Conservation (phyloP, 306 rosid species). For the Quillaja saponaria region DNA sequence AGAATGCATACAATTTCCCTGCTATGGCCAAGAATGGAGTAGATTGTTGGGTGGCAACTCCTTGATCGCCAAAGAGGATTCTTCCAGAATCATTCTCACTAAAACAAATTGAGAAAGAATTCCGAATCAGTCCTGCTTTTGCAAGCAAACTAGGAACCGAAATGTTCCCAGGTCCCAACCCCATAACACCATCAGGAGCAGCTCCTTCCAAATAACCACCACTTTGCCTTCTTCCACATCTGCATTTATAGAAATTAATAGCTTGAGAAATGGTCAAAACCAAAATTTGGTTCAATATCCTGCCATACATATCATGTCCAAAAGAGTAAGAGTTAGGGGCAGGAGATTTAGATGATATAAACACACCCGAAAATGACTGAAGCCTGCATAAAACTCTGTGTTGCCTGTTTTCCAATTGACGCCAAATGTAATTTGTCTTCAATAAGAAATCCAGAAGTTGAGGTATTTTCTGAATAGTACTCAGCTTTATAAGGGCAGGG, state of each 20-base stretch:
- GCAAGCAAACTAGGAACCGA: slow-evolving; percentile 69
- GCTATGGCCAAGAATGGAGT: slow-evolving; percentile 48
- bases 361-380: slow-evolving; percentile 74
- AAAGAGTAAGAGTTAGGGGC: neutral
- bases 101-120: slow-evolving; percentile 62
- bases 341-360: neutral
- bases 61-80: slow-evolving; percentile 64
- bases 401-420: slow-evolving; percentile 39
- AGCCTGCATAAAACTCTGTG: slow-evolving; percentile 55
- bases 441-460: slow-evolving; percentile 76
- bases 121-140: slow-evolving; percentile 50
- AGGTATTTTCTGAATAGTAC: slow-evolving; percentile 56
- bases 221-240: slow-evolving; percentile 65
- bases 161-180: slow-evolving; percentile 64
- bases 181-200: slow-evolving; percentile 72
- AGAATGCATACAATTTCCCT: slow-evolving; percentile 47
- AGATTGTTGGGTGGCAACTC: slow-evolving; percentile 46
- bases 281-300: slow-evolving; percentile 9
- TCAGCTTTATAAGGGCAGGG: slow-evolving; percentile 55
- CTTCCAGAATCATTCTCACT: slow-evolving; percentile 59
- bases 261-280: neutral
- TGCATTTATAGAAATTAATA: slow-evolving; percentile 33
- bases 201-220: slow-evolving; percentile 63
- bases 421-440: slow-evolving; percentile 73
- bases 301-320: slow-evolving; percentile 1